Conservation (phyloP, 352 stramenopile species). For the Albugo candida region DNA sequence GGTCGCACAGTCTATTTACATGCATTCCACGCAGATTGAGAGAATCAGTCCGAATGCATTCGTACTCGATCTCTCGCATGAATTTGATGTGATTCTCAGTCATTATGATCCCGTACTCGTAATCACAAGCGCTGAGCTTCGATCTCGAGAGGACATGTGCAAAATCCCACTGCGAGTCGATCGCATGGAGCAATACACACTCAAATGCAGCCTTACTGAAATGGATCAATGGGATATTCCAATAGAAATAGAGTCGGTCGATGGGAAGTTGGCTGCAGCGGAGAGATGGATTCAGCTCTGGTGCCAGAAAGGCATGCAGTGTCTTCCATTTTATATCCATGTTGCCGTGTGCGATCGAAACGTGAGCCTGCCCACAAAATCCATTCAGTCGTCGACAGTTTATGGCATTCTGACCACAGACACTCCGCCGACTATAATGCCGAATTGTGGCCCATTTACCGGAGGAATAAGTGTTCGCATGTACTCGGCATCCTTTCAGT, state of each 20-base stretch:
- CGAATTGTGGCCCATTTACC: constrained; percentile 14
- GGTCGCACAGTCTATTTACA: constrained; percentile 17
- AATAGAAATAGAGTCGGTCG: neutral
- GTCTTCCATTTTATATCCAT: constrained; percentile 14
- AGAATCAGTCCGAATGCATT: constrained; percentile 35
- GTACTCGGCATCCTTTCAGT: constrained; percentile 26
- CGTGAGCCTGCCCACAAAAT: constrained; percentile 8
- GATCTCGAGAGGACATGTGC: neutral
- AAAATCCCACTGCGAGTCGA: constrained; percentile 12
- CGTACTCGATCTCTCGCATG: constrained; percentile 13
- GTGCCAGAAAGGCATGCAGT: neutral
- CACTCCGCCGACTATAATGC: constrained; percentile 16
- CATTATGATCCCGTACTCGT: constrained; percentile 4
- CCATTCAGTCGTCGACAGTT: constrained; percentile 6
- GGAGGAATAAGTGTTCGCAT: constrained; percentile 32
- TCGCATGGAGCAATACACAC: constrained; percentile 6
- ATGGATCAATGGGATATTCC: constrained; percentile 21
- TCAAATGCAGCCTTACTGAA: constrained; percentile 20
- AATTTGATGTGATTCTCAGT: constrained; percentile 3
- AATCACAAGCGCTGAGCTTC: constrained; percentile 2
- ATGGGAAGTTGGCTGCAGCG: neutral
- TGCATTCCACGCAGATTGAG: constrained; percentile 20
- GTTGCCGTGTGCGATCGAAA: constrained; percentile 32
- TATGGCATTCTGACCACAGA: constrained; percentile 15
- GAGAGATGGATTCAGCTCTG: constrained; percentile 1